Evolutionary conservation across 495 filamentous ascomycete genomes (phyloP).

Genomic region (Xylaria scruposa): DNA sequence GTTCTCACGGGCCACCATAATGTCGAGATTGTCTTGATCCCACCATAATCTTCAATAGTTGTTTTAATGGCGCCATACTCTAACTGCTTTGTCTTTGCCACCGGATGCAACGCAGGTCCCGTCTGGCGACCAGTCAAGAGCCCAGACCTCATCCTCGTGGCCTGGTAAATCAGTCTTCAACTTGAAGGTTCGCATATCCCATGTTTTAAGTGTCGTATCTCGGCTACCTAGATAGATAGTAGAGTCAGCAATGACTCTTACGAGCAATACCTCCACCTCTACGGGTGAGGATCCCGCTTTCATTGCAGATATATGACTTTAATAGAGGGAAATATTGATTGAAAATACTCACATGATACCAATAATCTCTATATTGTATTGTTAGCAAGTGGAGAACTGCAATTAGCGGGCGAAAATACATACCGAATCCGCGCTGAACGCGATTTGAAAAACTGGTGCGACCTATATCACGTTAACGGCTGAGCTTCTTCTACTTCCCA

Average conservation of each 20-base stretch:
- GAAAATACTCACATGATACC: constrained; percentile 25
- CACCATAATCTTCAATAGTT: background rate
- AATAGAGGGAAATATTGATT: background rate
- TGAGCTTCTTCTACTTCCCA: background rate
- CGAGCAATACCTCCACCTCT: constrained; percentile 63
- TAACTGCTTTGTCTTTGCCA: constrained; percentile 89
- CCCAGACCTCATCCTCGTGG: constrained; percentile 94
- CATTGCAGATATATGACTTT: background rate
- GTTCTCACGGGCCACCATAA: background rate
- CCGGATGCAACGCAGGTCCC: constrained; percentile 85
- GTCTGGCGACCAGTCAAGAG: constrained; percentile 88
- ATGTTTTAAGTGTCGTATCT: constrained; percentile 94
- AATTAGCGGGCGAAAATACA: constrained; percentile 15
- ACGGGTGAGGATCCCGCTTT: constrained; percentile 48
- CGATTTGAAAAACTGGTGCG: constrained; percentile 87
- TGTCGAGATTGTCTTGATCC: background rate
- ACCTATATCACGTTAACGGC: constrained; percentile 48
- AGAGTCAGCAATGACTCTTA: background rate
- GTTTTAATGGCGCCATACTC: constrained; percentile 73
- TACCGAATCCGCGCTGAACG: constrained; percentile 84
- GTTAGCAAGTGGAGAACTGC: constrained; percentile 13
- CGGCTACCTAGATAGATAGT: constrained; percentile 41
- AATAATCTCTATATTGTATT: constrained; percentile 18
- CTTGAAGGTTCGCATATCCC: constrained; percentile 86
- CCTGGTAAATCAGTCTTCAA: constrained; percentile 86